These are phyloP conservation scores for Botryosphaeria agaves DNA, from an alignment of 2,329 filamentous ascomycete genomes.

Conservation along the genomic window DNA sequence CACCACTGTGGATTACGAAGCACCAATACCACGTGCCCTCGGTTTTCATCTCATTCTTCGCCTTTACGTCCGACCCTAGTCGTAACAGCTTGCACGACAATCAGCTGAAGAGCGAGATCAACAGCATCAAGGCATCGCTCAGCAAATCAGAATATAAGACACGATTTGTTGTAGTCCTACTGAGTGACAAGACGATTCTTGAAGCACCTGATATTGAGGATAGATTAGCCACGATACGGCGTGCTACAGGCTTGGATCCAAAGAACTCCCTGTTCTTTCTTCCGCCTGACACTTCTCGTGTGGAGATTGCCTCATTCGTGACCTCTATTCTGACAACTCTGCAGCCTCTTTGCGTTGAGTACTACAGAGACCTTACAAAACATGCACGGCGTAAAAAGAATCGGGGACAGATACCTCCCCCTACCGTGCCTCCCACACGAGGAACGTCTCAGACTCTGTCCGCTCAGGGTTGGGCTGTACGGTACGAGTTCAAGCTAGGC, in stretches of 20 bases:
- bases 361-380: conserved; percentile 87
- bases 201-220: conserved; percentile 48
- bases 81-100: conserved; percentile 69
- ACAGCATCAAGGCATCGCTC: conserved; percentile 52
- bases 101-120: conserved; percentile 75
- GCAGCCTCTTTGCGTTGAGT: conserved; percentile 63
- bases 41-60: conserved; percentile 65
- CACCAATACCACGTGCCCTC: conserved; percentile 75
- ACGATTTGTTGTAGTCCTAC: conserved; percentile 57
- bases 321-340: conserved; percentile 55
- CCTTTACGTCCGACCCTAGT: conserved; percentile 54
- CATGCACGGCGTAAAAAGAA: conserved; percentile 79
- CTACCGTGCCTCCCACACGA: conserved; percentile 64
- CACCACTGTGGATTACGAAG: conserved; percentile 69
- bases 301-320: conserved; percentile 57
- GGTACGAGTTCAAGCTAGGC: conserved; percentile 87
- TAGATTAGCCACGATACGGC: conserved; percentile 61
- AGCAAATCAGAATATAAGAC: conserved; percentile 59
- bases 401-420: conserved; percentile 58
- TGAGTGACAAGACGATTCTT: conserved; percentile 50
- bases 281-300: conserved; percentile 51
- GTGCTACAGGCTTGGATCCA: conserved; percentile 61
- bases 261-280: conserved; percentile 72
- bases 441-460: conserved; percentile 79
- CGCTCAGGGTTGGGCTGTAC: conserved; percentile 73